Conservation (phyloP, 768 basidiomycete genomes). For the Phlebiopsis gigantea region DNA sequence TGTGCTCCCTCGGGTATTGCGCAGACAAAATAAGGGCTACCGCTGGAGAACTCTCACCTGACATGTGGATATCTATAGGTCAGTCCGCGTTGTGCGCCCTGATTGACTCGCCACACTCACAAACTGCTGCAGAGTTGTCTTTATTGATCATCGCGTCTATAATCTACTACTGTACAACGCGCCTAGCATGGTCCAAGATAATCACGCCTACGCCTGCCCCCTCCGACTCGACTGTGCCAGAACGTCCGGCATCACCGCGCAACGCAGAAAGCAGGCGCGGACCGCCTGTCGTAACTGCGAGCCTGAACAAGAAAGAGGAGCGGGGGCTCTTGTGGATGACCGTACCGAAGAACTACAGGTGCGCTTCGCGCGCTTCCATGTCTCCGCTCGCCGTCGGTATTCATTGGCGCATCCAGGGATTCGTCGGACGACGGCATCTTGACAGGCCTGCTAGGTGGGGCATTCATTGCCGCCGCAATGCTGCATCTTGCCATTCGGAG, state of each 20-base stretch:
- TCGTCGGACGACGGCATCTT: constrained; percentile 82
- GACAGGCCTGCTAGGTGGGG: constrained; percentile 79
- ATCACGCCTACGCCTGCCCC: constrained; percentile 11
- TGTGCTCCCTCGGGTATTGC: constrained; percentile 57
- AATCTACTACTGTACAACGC: constrained; percentile 58
- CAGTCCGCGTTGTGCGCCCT: neutral
- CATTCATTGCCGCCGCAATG: constrained; percentile 70
- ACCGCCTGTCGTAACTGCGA: constrained; percentile 16
- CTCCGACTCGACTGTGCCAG: constrained; percentile 9
- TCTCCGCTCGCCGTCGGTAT: neutral
- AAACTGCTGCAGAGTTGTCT: constrained; percentile 44
- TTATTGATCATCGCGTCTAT: constrained; percentile 48
- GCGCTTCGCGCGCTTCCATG: constrained; percentile 15
- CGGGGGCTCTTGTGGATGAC: constrained; percentile 87
- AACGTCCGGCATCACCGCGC: constrained; percentile 36
- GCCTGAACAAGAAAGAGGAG: constrained; percentile 36
- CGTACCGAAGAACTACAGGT: constrained; percentile 85
- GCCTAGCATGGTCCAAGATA: constrained; percentile 39
- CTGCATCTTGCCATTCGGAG: constrained; percentile 44
- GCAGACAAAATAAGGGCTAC: constrained; percentile 39
- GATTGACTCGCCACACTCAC: neutral
- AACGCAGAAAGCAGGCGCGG: constrained; percentile 39
- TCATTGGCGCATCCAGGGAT: constrained; percentile 40
- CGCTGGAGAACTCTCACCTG: constrained; percentile 23
- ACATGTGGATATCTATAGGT: constrained; percentile 52